Conservation (phyloP, 768 basidiomycete species). For the Clavulina sp. region DNA sequence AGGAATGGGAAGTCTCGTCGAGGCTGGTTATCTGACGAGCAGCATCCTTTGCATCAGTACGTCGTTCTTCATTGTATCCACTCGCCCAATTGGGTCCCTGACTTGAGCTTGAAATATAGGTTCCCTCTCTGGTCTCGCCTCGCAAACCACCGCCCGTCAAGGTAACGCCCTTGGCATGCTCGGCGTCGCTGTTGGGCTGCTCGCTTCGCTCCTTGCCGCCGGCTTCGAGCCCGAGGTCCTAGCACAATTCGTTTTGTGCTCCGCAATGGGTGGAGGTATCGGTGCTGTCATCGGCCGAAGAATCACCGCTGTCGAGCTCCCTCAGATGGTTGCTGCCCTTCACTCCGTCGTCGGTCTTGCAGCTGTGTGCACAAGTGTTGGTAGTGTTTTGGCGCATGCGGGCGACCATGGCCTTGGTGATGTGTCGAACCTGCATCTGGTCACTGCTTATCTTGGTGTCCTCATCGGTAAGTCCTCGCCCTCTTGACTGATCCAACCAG, state of each 20-base stretch:
- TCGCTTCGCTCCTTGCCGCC: constrained; percentile 66
- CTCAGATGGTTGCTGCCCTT: constrained; percentile 65
- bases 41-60: constrained; percentile 73
- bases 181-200: constrained; percentile 65
- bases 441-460: constrained; percentile 74
- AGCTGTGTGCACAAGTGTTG: constrained; percentile 74
- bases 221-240: constrained; percentile 63
- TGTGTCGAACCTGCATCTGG: constrained; percentile 52
- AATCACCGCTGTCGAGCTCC: constrained; percentile 74
- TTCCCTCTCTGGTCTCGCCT: constrained; percentile 61
- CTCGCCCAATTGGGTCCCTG: neutral
- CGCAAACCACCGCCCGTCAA: constrained; percentile 66
- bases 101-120: constrained; percentile 23
- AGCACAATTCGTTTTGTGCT: constrained; percentile 60
- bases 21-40: constrained; percentile 73
- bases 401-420: constrained; percentile 56
- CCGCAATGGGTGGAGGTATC: constrained; percentile 50
- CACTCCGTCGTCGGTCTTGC: constrained; percentile 85
- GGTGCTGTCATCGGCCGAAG: constrained; percentile 64
- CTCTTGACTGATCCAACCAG: neutral
- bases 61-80: constrained; percentile 1
- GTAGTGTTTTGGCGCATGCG: constrained; percentile 41
- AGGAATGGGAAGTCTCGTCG: constrained; percentile 71
- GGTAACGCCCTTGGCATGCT: constrained; percentile 82
- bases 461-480: constrained; percentile 35